Conservation (phyloP, 192 early-diverging fungal genomes). For the Gorgonomyces haynaldii region DNA sequence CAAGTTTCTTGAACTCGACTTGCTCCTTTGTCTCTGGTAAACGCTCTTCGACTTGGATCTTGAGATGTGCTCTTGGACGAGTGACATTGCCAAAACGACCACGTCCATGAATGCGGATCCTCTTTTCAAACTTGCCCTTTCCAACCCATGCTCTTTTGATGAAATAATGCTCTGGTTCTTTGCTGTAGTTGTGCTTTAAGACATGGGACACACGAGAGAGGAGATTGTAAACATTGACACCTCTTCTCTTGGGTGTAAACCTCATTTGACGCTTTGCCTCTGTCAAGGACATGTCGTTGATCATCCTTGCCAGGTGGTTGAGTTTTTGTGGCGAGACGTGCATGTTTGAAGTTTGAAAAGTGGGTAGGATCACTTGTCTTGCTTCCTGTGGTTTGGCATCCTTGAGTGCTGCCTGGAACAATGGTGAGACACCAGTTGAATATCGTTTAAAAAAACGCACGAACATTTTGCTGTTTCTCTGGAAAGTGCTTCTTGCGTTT, state of each 20-base stretch:
- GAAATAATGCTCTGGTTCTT: constrained; percentile 13
- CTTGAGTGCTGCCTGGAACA: constrained; percentile 14
- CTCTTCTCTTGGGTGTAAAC: constrained; percentile 27
- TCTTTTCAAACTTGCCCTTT: constrained; percentile 63
- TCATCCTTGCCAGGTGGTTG: constrained; percentile 30
- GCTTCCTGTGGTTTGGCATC: constrained; percentile 2
- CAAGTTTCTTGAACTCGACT: constrained; percentile 20
- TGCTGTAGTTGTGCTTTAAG: constrained; percentile 16
- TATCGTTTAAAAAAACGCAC: no score
- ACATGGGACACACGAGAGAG: constrained; percentile 17
- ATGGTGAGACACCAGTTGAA: constrained; percentile 8
- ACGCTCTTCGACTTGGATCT: constrained; percentile 51
- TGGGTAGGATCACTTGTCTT: constrained; percentile 5
- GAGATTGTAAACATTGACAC: constrained; percentile 14
- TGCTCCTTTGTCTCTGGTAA: constrained; percentile 15
- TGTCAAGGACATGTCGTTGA: constrained; percentile 20
- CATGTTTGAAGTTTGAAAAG: constrained; percentile 20
- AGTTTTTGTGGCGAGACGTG: constrained; percentile 29
- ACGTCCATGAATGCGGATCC: constrained; percentile 64
- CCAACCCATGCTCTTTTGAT: constrained; percentile 68
- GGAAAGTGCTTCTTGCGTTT: no score
- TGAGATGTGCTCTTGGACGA: constrained; percentile 66
- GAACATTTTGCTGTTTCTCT: no score
- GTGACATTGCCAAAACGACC: constrained; percentile 69
- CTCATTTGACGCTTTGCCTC: constrained; percentile 33